phyloP scores from a whole-genome alignment of 2,329 filamentous ascomycete genomes.

The Arthrobotrys iridis region DNA sequence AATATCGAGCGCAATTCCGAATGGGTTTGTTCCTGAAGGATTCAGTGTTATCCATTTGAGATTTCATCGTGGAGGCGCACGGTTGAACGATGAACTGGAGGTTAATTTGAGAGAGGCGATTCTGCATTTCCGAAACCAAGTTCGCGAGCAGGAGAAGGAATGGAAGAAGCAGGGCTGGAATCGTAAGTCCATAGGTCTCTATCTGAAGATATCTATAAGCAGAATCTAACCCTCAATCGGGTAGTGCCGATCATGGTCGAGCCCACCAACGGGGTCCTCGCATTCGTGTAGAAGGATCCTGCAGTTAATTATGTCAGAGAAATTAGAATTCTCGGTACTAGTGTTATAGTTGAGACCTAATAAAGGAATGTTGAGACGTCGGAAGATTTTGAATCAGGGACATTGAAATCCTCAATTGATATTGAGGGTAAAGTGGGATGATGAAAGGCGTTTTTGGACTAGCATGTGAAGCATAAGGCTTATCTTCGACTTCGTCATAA shows the following conservation, averaged over 20 bases:
- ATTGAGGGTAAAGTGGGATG: constrained; percentile 13
- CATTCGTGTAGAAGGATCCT: constrained; percentile 27
- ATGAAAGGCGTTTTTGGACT: constrained; percentile 16
- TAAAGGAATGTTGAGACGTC: constrained; percentile 20
- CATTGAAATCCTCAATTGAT: background rate
- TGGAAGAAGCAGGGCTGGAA: constrained; percentile 52
- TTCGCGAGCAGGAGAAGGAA: constrained; percentile 44
- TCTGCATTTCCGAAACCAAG: constrained; percentile 32
- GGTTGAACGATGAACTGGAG: constrained; percentile 28
- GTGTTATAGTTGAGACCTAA: constrained; percentile 7
- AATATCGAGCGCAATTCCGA: constrained; percentile 38
- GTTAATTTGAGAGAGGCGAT: constrained; percentile 28
- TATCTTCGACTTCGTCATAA: constrained; percentile 21
- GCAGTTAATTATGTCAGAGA: background rate
- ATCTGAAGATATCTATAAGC: background rate
- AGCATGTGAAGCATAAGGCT: constrained; percentile 11
- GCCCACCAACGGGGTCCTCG: constrained; percentile 21
- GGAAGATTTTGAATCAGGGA: constrained; percentile 16
- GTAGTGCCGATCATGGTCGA: constrained; percentile 49
- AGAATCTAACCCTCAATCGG: constrained; percentile 9
- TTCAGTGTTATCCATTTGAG: constrained; percentile 37
- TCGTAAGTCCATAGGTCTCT: constrained; percentile 28
- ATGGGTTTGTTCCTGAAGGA: constrained; percentile 48
- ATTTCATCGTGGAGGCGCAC: constrained; percentile 21
- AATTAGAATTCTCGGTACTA: background rate